A percentile compares a stretch with the other conserved stretches of the same genome.
phyloP scores from a whole-genome alignment of 2,329 filamentous ascomycete genomes.

The Pseudofabraea citricarpa region DNA sequence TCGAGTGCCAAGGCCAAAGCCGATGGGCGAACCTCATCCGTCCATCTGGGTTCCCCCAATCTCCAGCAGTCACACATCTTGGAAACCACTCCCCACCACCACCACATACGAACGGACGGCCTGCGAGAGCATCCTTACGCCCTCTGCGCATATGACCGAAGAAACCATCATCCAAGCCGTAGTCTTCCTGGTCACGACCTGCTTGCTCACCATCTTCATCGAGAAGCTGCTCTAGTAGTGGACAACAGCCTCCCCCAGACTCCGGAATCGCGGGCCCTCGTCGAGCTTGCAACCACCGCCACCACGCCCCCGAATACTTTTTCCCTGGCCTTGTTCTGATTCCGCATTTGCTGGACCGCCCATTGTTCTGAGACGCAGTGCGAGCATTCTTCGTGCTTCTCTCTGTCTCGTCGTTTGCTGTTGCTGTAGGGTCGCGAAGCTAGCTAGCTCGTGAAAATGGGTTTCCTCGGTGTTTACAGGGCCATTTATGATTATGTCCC shows the following conservation, averaged over 20 bases:
- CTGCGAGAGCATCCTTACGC: not conserved
- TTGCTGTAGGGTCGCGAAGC: too few species aligned
- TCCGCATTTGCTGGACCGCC: too few species aligned
- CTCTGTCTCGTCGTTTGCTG: too few species aligned
- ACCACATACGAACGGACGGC: too few species aligned
- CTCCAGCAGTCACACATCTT: too few species aligned
- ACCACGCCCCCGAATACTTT: constrained; percentile 22
- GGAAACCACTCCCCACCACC: too few species aligned
- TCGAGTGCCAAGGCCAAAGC: too few species aligned
- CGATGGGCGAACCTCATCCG: too few species aligned
- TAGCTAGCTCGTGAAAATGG: constrained; percentile 59
- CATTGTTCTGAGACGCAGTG: too few species aligned
- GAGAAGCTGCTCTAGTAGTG: constrained; percentile 1
- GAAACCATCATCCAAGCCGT: not conserved
- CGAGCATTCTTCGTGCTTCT: too few species aligned
- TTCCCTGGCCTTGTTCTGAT: constrained; percentile 13
- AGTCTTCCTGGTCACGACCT: not conserved
- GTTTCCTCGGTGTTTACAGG: constrained; percentile 85
- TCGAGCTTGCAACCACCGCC: constrained; percentile 13
- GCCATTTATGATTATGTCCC: constrained; percentile 91
- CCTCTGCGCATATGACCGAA: not conserved
- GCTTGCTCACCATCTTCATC: not conserved
- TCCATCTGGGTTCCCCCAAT: too few species aligned
- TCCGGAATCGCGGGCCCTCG: constrained; percentile 11
- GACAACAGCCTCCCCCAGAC: constrained; percentile 3